Conservation (phyloP, 352 stramenopile species). For the Plasmopara viticola region DNA sequence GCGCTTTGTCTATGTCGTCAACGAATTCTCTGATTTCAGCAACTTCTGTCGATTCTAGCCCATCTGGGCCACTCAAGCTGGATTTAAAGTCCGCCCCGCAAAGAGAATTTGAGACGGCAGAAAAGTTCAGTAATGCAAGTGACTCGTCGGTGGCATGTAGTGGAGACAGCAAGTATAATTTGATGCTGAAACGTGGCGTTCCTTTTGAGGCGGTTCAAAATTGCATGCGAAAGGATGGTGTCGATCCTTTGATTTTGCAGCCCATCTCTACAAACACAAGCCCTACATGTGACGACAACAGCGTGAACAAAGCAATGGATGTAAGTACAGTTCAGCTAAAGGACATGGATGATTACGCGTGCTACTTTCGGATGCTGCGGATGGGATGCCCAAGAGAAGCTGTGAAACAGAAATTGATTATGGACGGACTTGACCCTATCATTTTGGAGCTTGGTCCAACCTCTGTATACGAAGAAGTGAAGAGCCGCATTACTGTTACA, state of each 20-base stretch:
- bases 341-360: conserved; percentile 60
- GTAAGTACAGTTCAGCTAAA: conserved; percentile 31
- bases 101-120: conserved; percentile 12
- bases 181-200: conserved; percentile 64
- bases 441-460: conserved; percentile 59
- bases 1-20: conserved; percentile 11
- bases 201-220: conserved; percentile 67
- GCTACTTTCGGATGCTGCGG: conserved; percentile 94
- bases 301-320: neutral
- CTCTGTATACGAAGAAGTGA: conserved; percentile 57
- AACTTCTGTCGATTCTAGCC: conserved; percentile 1
- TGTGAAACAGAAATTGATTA: conserved; percentile 87
- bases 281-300: neutral
- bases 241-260: conserved; percentile 37
- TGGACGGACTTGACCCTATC: conserved; percentile 81
- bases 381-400: conserved; percentile 86
- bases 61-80: conserved; percentile 5
- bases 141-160: conserved; percentile 2
- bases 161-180: conserved; percentile 40
- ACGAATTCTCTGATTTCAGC: conserved; percentile 10
- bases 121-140: conserved; percentile 5
- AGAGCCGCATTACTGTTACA: conserved; percentile 35
- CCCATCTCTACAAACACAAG: conserved; percentile 6
- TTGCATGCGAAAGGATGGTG: conserved; percentile 62
- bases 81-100: conserved; percentile 15